These are phyloP conservation scores for Penicillium crystallinum DNA, from an alignment of 495 filamentous ascomycete species.

Conservation along the genomic window DNA sequence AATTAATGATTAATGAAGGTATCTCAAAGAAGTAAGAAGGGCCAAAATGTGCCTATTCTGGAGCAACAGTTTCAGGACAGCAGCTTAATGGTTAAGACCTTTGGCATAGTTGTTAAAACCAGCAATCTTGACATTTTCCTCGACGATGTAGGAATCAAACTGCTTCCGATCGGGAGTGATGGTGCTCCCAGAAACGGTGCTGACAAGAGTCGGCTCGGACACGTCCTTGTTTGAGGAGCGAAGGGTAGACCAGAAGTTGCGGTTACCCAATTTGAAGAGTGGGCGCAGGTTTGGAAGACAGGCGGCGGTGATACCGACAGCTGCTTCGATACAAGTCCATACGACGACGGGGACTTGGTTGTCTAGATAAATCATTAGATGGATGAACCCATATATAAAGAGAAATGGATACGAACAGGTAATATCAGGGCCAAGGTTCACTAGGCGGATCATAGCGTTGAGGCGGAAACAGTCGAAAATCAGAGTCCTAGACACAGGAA, in stretches of 20 bases:
- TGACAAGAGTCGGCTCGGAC: slow-evolving; percentile 11
- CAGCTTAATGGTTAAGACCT: background rate
- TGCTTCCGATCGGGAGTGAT: background rate
- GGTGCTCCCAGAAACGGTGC: slow-evolving; percentile 2
- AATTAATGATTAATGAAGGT: background rate
- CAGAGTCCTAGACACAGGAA: slow-evolving; percentile 10
- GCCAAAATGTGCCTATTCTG: background rate
- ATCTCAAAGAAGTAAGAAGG: background rate
- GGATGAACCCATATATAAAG: background rate
- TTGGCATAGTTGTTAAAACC: slow-evolving; percentile 6
- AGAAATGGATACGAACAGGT: slow-evolving; percentile 15
- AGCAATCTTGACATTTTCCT: slow-evolving; percentile 13
- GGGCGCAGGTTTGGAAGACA: slow-evolving; percentile 26
- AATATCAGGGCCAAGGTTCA: slow-evolving; percentile 17
- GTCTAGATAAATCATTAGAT: slow-evolving; percentile 12
- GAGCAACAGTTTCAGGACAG: too few species aligned
- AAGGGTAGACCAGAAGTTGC: slow-evolving; percentile 22
- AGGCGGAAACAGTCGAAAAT: slow-evolving; percentile 20
- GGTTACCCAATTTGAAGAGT: slow-evolving; percentile 15
- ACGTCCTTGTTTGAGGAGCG: slow-evolving; percentile 10
- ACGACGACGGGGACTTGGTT: slow-evolving; percentile 24
- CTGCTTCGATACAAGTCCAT: slow-evolving; percentile 26
- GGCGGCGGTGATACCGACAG: slow-evolving; percentile 24
- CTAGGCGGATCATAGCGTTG: slow-evolving; percentile 17
- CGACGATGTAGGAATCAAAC: slow-evolving; percentile 4